These are phyloP conservation scores for Angomonas deanei DNA, from an alignment of 208 protist genomes.

Conservation along the genomic window DNA sequence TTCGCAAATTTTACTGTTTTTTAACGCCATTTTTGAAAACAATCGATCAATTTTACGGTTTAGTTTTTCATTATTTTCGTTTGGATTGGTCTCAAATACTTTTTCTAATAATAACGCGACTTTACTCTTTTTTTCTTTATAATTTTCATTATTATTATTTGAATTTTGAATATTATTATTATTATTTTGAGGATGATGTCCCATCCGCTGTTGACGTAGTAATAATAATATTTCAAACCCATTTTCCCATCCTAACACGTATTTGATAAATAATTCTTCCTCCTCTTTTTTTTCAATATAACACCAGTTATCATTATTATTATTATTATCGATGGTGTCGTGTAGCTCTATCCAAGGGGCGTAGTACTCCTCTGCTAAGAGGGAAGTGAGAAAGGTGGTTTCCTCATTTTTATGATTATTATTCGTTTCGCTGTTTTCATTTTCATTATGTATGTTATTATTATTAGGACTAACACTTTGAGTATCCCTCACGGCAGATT, in stretches of 20 bases:
- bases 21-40: neutral
- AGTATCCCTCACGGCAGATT: neutral
- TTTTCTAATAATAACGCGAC: neutral
- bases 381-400: slow-evolving; percentile 37
- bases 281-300: slow-evolving; percentile 51
- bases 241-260: slow-evolving; percentile 80
- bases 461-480: slow-evolving; percentile 4
- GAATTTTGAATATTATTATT: too few relatives aligned
- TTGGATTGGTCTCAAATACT: neutral
- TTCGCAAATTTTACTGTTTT: neutral
- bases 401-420: neutral
- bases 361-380: slow-evolving; percentile 79
- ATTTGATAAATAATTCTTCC: slow-evolving; percentile 45
- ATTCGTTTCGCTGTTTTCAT: neutral
- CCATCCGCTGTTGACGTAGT: neutral
- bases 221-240: slow-evolving; percentile 61
- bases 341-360: too few relatives aligned
- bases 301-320: slow-evolving; percentile 27
- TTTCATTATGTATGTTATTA: neutral
- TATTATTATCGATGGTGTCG: too few relatives aligned
- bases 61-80: neutral
- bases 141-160: too few relatives aligned
- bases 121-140: too few relatives aligned
- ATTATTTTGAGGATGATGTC: too few relatives aligned
- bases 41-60: neutral